These are phyloP conservation scores for Suillus subaureus DNA, from an alignment of 768 basidiomycete species.

Conservation along the genomic window DNA sequence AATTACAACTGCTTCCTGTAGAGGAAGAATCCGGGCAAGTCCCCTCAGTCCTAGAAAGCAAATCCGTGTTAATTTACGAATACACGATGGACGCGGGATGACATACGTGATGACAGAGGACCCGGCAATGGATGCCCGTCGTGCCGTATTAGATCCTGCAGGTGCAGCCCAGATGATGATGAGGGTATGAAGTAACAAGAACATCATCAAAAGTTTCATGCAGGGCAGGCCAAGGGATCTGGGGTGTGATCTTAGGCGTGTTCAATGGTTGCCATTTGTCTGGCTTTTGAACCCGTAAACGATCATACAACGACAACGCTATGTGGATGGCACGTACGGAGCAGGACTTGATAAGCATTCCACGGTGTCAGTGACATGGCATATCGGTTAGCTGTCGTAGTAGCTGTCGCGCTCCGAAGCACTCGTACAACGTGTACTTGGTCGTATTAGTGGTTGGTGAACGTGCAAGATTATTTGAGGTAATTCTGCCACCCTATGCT, in stretches of 20 bases:
- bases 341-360: neutral
- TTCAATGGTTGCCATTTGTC: neutral
- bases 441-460: neutral
- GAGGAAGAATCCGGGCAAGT: neutral
- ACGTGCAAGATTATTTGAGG: neutral
- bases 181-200: neutral
- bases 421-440: neutral
- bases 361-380: neutral
- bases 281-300: neutral
- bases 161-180: neutral
- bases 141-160: neutral
- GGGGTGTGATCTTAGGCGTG: neutral
- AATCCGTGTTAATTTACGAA: neutral
- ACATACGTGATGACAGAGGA: neutral
- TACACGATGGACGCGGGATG: neutral
- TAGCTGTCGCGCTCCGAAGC: neutral
- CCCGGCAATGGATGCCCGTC: neutral
- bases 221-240: neutral
- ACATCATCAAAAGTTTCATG: neutral
- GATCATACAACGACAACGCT: no score
- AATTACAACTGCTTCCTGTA: neutral
- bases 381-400: slow-evolving; percentile 2
- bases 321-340: neutral
- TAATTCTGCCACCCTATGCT: neutral
- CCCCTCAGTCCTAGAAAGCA: neutral